phyloP scores from a whole-genome alignment of 208 protist species.

The Crithidia expoeki region DNA sequence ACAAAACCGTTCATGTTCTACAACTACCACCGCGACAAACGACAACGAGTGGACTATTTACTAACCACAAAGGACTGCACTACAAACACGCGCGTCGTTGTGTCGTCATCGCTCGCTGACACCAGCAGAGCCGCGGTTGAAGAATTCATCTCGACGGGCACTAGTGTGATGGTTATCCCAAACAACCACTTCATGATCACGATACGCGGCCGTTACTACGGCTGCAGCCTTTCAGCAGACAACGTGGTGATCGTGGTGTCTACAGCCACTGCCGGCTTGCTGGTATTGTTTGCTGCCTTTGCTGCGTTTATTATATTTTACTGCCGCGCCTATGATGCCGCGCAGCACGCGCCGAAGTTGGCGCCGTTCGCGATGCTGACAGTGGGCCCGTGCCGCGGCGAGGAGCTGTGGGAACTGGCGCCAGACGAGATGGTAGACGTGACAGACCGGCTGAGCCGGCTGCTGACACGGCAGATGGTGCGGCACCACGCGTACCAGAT shows the following conservation, averaged over 20 bases:
- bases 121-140: not conserved
- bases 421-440: constrained; percentile 62
- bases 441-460: constrained; percentile 42
- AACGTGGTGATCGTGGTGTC: constrained; percentile 18
- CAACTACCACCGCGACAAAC: not conserved
- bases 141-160: constrained; percentile 4
- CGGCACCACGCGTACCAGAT: constrained; percentile 59
- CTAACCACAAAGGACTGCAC: constrained; percentile 38
- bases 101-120: constrained; percentile 18
- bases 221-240: not conserved
- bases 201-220: constrained; percentile 12
- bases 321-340: constrained; percentile 55
- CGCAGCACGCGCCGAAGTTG: constrained; percentile 59
- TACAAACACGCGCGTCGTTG: constrained; percentile 15
- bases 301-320: constrained; percentile 33
- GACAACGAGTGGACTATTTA: constrained; percentile 50
- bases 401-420: constrained; percentile 71
- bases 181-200: constrained; percentile 18
- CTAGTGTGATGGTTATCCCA: not conserved
- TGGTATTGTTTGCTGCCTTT: constrained; percentile 35
- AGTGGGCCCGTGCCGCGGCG: constrained; percentile 63
- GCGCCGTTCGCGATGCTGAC: constrained; percentile 75
- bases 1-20: constrained; percentile 21
- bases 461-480: constrained; percentile 51
- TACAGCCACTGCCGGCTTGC: not conserved